phyloP scores from a whole-genome alignment of 495 filamentous ascomycete species.

The Trichoderma asperelloides region DNA sequence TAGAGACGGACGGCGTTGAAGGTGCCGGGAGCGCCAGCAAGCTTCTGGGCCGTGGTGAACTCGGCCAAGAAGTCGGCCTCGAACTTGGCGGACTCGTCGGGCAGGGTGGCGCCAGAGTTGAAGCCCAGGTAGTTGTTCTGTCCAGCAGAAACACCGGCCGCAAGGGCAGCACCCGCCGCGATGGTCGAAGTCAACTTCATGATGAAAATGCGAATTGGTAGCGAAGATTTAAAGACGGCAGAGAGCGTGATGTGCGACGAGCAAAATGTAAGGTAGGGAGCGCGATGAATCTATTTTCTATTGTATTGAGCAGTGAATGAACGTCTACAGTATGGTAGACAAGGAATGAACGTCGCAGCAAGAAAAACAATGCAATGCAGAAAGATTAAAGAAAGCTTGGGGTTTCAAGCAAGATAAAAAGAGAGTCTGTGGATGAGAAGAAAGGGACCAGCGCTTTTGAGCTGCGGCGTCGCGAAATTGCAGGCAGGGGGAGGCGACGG shows the following conservation, averaged over 20 bases:
- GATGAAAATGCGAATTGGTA: not conserved
- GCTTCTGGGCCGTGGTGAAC: constrained; percentile 22
- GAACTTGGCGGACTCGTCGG: constrained; percentile 28
- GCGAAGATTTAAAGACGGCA: not conserved
- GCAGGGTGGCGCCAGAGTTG: constrained; percentile 28
- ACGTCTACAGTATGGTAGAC: not conserved
- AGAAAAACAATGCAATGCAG: not conserved
- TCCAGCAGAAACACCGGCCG: constrained; percentile 14
- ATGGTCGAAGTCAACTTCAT: constrained; percentile 8
- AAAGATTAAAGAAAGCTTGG: not conserved
- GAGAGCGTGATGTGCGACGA: not conserved
- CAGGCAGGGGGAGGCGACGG: not conserved
- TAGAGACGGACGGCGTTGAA: constrained; percentile 36
- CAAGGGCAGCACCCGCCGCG: constrained; percentile 11
- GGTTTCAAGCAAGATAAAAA: not conserved
- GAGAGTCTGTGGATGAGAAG: not conserved
- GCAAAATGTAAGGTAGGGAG: not conserved
- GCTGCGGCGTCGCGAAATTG: constrained; percentile 3
- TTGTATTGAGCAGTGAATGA: not conserved
- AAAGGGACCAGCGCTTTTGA: not conserved
- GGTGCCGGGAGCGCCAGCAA: constrained; percentile 23
- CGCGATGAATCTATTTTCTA: constrained; percentile 2
- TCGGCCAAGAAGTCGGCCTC: not conserved
- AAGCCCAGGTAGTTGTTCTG: constrained; percentile 25
- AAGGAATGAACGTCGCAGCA: not conserved